These are phyloP conservation scores for Lodderomyces margitis DNA, from an alignment of 1,139 yeast genomes.

Conservation along the genomic window DNA sequence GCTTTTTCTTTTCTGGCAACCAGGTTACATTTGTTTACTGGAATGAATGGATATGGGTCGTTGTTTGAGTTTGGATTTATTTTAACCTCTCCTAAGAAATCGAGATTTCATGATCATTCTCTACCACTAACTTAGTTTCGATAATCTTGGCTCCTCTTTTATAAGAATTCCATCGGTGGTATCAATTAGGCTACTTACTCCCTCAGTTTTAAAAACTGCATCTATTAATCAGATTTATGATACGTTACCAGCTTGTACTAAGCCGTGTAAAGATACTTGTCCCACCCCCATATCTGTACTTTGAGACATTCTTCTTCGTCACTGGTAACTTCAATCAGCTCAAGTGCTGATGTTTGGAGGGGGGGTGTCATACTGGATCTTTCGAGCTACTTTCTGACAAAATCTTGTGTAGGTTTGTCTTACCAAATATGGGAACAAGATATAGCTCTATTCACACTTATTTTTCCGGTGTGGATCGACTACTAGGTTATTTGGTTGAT, in stretches of 20 bases:
- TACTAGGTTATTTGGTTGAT: no score
- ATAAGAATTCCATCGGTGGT: slow-evolving; percentile 8
- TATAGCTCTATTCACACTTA: no score
- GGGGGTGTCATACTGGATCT: slow-evolving; percentile 23
- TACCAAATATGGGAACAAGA: no score
- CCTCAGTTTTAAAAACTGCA: slow-evolving; percentile 39
- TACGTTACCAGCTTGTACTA: slow-evolving; percentile 28
- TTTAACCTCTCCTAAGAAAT: background rate
- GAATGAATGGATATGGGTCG: background rate
- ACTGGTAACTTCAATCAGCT: slow-evolving; percentile 36
- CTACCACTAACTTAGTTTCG: slow-evolving; percentile 5
- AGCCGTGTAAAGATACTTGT: slow-evolving; percentile 23
- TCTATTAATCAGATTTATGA: slow-evolving; percentile 33
- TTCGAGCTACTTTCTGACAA: slow-evolving; percentile 30
- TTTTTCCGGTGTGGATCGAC: no score
- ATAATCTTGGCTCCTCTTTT: slow-evolving; percentile 7
- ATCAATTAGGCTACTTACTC: slow-evolving; percentile 29
- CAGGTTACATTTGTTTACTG: no score
- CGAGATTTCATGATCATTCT: background rate
- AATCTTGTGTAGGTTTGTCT: no score
- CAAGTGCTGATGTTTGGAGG: slow-evolving; percentile 26
- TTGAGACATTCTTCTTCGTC: slow-evolving; percentile 18
- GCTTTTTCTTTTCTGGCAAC: no score
- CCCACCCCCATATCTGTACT: no score
- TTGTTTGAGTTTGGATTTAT: background rate